Percentiles rank a stretch among this genome's conserved stretches.
These are phyloP conservation scores for Ephemerocybe angulata DNA, from an alignment of 768 basidiomycete species.

Conservation along the genomic window DNA sequence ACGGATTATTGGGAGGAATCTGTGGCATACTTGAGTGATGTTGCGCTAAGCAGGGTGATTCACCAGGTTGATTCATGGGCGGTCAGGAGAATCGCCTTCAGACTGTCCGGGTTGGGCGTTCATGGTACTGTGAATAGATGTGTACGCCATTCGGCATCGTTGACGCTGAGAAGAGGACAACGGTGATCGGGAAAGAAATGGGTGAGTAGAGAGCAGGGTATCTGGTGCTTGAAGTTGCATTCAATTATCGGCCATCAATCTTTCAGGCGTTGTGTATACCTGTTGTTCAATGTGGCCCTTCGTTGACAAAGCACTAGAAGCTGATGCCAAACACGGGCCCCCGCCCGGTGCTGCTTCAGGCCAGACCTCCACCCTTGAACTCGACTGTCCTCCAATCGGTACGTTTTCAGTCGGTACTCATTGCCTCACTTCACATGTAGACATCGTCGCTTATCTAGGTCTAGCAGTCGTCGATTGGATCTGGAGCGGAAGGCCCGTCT, in stretches of 20 bases:
- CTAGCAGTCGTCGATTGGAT: no score
- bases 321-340: no score
- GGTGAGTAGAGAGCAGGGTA: slow-evolving; percentile 13
- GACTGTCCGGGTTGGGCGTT: slow-evolving; percentile 78
- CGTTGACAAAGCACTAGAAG: no score
- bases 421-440: no score
- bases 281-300: slow-evolving; percentile 17
- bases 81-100: slow-evolving; percentile 89
- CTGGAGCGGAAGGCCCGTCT: no score
- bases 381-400: no score
- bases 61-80: slow-evolving; percentile 84
- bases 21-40: slow-evolving; percentile 70
- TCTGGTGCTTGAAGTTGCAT: slow-evolving; percentile 12
- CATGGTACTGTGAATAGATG: slow-evolving; percentile 57
- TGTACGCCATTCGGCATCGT: slow-evolving; percentile 9
- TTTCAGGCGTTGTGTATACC: slow-evolving; percentile 25
- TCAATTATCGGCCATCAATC: no score
- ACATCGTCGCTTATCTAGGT: no score
- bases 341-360: no score
- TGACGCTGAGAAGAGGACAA: slow-evolving; percentile 18
- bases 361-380: no score
- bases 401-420: no score
- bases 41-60: slow-evolving; percentile 70
- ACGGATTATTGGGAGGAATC: slow-evolving; percentile 10
- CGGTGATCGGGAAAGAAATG: slow-evolving; percentile 22